phyloP scores from a whole-genome alignment of 2,329 filamentous ascomycete species.

The Sporothrix brunneoviolacea region DNA sequence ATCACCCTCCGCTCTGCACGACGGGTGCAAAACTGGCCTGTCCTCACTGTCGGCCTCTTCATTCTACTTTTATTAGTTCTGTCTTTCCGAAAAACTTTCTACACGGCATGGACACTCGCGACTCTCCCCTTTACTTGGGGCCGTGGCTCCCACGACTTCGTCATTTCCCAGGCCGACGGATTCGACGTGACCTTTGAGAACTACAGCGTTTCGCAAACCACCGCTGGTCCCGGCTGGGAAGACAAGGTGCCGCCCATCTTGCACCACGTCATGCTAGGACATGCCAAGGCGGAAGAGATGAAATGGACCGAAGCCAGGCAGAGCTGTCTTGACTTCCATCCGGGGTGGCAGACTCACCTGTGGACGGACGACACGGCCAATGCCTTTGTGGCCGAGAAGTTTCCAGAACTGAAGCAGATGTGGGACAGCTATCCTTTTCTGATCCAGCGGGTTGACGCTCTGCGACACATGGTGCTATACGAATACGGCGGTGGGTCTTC shows the following conservation, averaged over 20 bases:
- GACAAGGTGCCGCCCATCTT: conserved; percentile 9
- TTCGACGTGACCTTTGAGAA: conserved; percentile 13
- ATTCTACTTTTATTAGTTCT: neutral
- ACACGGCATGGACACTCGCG: conserved; percentile 7
- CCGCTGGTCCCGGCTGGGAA: conserved; percentile 3
- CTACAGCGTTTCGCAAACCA: conserved; percentile 6
- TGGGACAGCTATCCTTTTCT: conserved; percentile 68
- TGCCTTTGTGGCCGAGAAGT: conserved; percentile 62
- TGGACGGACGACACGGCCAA: conserved; percentile 11
- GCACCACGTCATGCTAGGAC: conserved; percentile 11
- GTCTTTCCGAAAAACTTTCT: neutral
- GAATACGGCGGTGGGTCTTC: conserved; percentile 64
- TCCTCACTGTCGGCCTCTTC: neutral
- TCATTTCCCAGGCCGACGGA: conserved; percentile 7
- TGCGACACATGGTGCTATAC: conserved; percentile 71
- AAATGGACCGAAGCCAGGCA: conserved; percentile 10
- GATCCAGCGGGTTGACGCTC: conserved; percentile 70
- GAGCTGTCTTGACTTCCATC: conserved; percentile 11
- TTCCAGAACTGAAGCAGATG: conserved; percentile 69
- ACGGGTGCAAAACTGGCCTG: neutral
- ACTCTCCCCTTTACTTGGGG: conserved; percentile 4
- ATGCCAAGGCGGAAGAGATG: neutral
- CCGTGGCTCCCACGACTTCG: neutral
- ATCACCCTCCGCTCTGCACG: no score
- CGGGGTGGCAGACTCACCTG: conserved; percentile 9